A percentile compares a stretch with the other conserved stretches of the same genome.
These are phyloP conservation scores for Colletotrichum karsti DNA, from an alignment of 2,329 filamentous ascomycete species.

Conservation along the genomic window DNA sequence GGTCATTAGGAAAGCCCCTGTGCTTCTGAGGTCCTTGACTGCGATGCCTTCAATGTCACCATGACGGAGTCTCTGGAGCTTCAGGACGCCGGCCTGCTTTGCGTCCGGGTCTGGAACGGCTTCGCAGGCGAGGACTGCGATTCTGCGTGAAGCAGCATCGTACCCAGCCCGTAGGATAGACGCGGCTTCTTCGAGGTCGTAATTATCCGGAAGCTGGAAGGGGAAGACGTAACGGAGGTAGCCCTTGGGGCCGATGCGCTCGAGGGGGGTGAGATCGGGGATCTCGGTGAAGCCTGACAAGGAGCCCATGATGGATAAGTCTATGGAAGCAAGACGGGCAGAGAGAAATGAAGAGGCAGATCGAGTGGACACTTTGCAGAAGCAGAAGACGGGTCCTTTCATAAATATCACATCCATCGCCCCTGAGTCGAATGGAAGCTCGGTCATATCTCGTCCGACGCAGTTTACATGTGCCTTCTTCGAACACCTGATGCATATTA, in stretches of 20 bases:
- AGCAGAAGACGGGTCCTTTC: too few relatives aligned
- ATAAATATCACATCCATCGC: too few relatives aligned
- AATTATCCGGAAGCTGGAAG: conserved; percentile 40
- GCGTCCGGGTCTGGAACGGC: conserved; percentile 33
- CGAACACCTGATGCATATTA: not conserved
- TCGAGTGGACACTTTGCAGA: not conserved
- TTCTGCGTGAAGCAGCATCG: conserved; percentile 36
- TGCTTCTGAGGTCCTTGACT: conserved; percentile 11
- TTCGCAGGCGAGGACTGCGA: conserved; percentile 39
- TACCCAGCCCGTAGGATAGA: conserved; percentile 38
- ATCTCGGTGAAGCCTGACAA: conserved; percentile 13
- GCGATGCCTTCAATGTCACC: not conserved
- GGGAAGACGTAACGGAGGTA: conserved; percentile 37
- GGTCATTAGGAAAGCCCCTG: not conserved
- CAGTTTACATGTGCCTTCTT: not conserved
- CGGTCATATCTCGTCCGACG: not conserved
- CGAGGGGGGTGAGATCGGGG: conserved; percentile 35
- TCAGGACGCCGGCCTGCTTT: not conserved
- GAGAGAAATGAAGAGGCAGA: not conserved
- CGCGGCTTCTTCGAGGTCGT: conserved; percentile 37
- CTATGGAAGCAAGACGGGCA: too few relatives aligned
- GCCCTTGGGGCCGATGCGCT: conserved; percentile 44
- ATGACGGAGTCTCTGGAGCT: not conserved
- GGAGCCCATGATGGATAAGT: not conserved
- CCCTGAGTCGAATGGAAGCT: not conserved